These are phyloP conservation scores for Basidiobolus meristosporus DNA, from an alignment of 371 early-diverging fungal genomes.

Conservation along the genomic window DNA sequence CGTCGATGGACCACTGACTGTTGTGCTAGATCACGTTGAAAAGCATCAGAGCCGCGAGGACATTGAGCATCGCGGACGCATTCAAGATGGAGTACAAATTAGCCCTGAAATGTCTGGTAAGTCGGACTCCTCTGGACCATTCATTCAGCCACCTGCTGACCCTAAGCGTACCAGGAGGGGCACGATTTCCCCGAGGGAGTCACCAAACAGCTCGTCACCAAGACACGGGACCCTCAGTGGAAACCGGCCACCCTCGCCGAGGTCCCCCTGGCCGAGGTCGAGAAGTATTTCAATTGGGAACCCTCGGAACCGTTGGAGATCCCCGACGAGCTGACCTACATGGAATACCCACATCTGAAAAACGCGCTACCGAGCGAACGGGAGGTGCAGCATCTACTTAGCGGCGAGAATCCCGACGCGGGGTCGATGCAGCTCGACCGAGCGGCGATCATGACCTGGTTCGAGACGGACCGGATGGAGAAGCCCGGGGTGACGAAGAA, in stretches of 20 bases:
- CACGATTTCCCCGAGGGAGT: slow-evolving; percentile 87
- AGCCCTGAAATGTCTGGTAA: slow-evolving; percentile 55
- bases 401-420: too few relatives aligned
- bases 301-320: slow-evolving; percentile 10
- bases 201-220: slow-evolving; percentile 46
- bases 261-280: slow-evolving; percentile 33
- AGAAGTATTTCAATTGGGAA: slow-evolving; percentile 27
- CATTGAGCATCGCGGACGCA: slow-evolving; percentile 51
- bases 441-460: too few relatives aligned
- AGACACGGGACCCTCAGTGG: slow-evolving; percentile 53
- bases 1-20: neutral
- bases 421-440: too few relatives aligned
- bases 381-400: neutral
- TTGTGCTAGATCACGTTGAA: slow-evolving; percentile 41
- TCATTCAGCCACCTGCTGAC: slow-evolving; percentile 12
- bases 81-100: slow-evolving; percentile 75
- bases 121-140: neutral
- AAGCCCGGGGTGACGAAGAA: too few relatives aligned
- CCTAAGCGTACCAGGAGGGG: slow-evolving; percentile 21
- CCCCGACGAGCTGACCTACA: slow-evolving; percentile 12
- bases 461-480: too few relatives aligned
- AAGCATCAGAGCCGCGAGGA: slow-evolving; percentile 53
- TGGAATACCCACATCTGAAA: slow-evolving; percentile 1
- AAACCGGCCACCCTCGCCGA: slow-evolving; percentile 30
- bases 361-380: neutral